Base-by-base conservation (phyloP, 306 rosid species). In the Spatholobus suberectus region DNA sequence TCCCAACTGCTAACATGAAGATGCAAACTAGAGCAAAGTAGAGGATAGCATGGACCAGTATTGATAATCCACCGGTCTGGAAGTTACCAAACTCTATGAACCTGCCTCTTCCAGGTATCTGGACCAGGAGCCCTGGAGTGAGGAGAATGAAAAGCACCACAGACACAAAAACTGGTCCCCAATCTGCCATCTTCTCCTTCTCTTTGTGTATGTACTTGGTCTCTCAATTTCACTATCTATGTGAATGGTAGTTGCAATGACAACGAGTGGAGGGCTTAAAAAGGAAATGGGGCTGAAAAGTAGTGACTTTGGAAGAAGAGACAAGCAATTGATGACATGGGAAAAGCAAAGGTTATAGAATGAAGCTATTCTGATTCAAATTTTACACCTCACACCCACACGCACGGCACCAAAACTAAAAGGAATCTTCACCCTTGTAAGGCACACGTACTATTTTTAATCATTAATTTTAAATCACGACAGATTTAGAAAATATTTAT, bases 91-190 rank as follows among this genome's bases (percentile, higher is more conserved):
- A 96, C 77, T 94, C 99, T 0, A 96, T 69, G 3, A 62, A 0
- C 14, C 40, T 90, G 29, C 21, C 27, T 23, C 81, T 90, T 3
- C 95, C 99, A 0, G 98, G 99, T 2, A 96, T 89, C 87, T 96
- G 99, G 18, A 93, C 62, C 47, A 96, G 79, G 46, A 96, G 24
- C 0, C 98, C 99, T 1, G 99, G 99, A 32, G 98, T 94, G 1
- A 96, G 83, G 61, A 96, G 89, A 58, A 96, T 77, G 89, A 94
- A 96, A 51, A 96, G 88, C 46, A 96, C 88, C 82, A 90, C 97
- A 1, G 99, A 93, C 49, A 96, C 86, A 61, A 96, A 96, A 15
- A 96, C 94, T 26, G 99, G 94, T 14, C 99, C 99, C 99, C 99
- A 96, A 81, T 96, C 99, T 9, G 87, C 87, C 99, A 96, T 96